phyloP scores from a whole-genome alignment of 139 green algal species.

The Chlamydomonas sphaeroides region DNA sequence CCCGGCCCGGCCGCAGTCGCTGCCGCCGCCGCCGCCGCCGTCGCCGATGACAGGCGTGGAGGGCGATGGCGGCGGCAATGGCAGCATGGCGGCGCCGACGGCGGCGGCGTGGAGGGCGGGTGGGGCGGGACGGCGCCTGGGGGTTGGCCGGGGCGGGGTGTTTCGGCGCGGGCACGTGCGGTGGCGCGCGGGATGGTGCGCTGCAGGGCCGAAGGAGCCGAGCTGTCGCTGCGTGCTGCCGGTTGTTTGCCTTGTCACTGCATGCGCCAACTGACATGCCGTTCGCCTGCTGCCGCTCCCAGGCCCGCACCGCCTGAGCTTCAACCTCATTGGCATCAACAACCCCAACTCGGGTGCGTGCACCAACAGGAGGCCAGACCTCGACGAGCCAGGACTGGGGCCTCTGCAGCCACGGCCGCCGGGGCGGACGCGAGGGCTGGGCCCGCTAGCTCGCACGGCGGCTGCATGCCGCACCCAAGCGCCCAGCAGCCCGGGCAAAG shows the following conservation, averaged over 20 bases:
- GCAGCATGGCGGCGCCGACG: not conserved
- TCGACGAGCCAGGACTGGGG: no score
- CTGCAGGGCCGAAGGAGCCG: no score
- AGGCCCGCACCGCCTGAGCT: constrained; percentile 19
- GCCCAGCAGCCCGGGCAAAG: no score
- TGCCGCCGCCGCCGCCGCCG: not conserved
- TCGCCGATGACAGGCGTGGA: not conserved
- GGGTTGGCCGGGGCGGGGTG: no score
- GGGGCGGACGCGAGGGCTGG: no score
- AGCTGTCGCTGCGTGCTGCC: no score
- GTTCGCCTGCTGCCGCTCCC: not conserved
- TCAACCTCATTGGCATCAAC: not conserved
- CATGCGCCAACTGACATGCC: not conserved
- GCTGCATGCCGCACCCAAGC: no score
- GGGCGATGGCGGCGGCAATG: not conserved
- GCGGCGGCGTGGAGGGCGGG: not conserved
- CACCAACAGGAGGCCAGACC: no score
- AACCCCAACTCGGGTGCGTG: constrained; percentile 35
- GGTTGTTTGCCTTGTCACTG: not conserved
- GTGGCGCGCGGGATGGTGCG: no score
- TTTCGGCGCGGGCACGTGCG: no score
- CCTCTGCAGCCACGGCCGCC: no score
- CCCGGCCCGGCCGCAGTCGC: not conserved
- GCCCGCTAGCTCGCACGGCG: no score
- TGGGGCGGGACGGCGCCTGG: not conserved